phyloP scores from a whole-genome alignment of 805 yeast genomes.

The Lipomyces kockii region DNA sequence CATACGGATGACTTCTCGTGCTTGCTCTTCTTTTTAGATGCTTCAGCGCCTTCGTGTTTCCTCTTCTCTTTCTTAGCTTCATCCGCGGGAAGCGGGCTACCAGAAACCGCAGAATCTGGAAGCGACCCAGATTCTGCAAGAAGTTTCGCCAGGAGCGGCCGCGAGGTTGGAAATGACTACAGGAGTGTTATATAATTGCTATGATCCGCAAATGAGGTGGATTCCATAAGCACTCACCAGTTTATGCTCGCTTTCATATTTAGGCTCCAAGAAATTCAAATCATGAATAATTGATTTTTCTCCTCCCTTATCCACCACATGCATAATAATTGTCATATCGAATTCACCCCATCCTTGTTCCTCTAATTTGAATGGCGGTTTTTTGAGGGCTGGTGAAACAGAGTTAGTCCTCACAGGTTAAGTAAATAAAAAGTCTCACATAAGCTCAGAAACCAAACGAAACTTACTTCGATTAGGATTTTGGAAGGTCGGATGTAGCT shows the following conservation, averaged over 20 bases:
- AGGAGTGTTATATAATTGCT: background rate
- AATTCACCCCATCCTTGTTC: conserved; percentile 99
- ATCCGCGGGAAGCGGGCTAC: conserved; percentile 27
- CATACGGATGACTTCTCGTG: conserved; percentile 51
- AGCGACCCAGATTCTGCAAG: conserved; percentile 83
- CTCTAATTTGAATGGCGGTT: conserved; percentile 81
- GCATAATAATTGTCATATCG: conserved; percentile 79
- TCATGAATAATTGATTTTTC: conserved; percentile 88
- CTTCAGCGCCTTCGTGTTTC: conserved; percentile 44
- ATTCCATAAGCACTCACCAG: conserved; percentile 46
- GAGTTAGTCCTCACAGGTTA: background rate
- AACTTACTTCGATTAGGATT: conserved; percentile 70
- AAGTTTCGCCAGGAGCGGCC: conserved; percentile 71
- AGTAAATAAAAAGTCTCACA: background rate
- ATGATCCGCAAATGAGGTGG: background rate
- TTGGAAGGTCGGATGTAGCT: conserved; percentile 91
- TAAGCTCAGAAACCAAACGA: background rate
- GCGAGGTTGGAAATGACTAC: conserved; percentile 69
- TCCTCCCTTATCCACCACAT: conserved; percentile 82
- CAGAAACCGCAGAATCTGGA: conserved; percentile 52
- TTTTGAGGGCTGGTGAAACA: conserved; percentile 57
- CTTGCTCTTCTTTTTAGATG: conserved; percentile 46
- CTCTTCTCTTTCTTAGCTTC: conserved; percentile 48
- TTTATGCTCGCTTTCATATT: conserved; percentile 76
- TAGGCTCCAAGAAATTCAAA: conserved; percentile 78